phyloP scores from a whole-genome alignment of 2,329 filamentous ascomycete genomes.

The Didymella sp. region DNA sequence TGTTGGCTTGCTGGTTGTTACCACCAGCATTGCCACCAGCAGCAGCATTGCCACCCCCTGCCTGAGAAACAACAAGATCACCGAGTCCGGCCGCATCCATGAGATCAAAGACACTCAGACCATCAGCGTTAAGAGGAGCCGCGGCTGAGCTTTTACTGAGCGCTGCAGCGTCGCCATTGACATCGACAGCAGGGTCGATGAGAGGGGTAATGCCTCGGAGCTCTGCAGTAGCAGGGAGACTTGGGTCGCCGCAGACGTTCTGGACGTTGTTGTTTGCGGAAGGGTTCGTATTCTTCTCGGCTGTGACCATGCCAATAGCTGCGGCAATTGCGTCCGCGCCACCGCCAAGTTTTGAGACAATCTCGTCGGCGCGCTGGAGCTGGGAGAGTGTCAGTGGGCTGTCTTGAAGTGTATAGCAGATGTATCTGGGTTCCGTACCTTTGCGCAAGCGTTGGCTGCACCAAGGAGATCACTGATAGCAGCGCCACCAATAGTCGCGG shows the following conservation, averaged over 20 bases:
- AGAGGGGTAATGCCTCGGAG: constrained; percentile 72
- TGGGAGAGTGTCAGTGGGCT: constrained; percentile 41
- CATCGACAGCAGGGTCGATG: constrained; percentile 69
- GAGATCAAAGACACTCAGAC: constrained; percentile 71
- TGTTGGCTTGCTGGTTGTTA: constrained; percentile 4
- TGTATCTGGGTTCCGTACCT: constrained; percentile 51
- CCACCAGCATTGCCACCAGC: constrained; percentile 7
- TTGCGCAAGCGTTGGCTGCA: constrained; percentile 70
- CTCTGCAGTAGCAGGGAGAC: constrained; percentile 65
- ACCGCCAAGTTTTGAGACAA: constrained; percentile 66
- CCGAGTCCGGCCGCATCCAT: constrained; percentile 67
- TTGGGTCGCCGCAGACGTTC: constrained; percentile 68
- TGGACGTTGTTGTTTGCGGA: constrained; percentile 64
- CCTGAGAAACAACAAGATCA: constrained; percentile 62
- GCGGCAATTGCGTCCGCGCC: constrained; percentile 67
- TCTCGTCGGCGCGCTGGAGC: constrained; percentile 69
- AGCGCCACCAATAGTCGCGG: constrained; percentile 68
- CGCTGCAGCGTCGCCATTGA: constrained; percentile 65
- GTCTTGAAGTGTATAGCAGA: no score
- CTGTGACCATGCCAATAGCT: constrained; percentile 68
- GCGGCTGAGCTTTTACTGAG: constrained; percentile 62
- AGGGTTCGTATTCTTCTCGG: constrained; percentile 77
- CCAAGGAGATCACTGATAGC: constrained; percentile 69
- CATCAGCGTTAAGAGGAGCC: constrained; percentile 64
- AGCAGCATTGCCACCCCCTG: constrained; percentile 25